Evolutionary conservation across 208 protist species (phyloP).

Genomic region (Trichomonas tenax): DNA sequence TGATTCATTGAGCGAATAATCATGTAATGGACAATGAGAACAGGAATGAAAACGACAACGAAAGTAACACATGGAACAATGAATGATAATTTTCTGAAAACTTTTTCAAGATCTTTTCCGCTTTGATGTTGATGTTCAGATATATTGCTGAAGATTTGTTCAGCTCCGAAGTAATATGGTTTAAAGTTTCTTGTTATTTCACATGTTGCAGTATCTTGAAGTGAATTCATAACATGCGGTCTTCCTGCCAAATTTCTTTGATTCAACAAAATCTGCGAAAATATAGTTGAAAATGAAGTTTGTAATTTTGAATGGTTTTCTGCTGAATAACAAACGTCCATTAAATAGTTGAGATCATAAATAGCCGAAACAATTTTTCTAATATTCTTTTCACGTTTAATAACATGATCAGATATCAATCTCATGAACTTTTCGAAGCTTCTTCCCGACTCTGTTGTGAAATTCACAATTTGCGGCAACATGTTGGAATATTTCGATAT

Average conservation of each 20-base stretch:
- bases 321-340: not conserved
- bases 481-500: not conserved
- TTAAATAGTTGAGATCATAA: not conserved
- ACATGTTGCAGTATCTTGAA: not conserved
- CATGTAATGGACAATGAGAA: not conserved
- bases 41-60: not conserved
- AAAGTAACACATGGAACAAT: not conserved
- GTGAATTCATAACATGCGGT: not conserved
- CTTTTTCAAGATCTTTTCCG: not conserved
- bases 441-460: not conserved
- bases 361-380: not conserved
- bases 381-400: not conserved
- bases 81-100: not conserved
- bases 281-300: not conserved
- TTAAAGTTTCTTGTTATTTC: not conserved
- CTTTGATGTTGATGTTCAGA: not conserved
- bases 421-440: not conserved
- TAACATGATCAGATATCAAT: not conserved
- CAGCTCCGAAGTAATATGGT: not conserved
- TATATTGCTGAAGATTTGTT: not conserved
- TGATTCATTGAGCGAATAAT: not conserved
- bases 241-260: not conserved
- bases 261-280: not conserved
- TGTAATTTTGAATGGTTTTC: too few relatives aligned
- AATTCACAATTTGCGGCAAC: not conserved